These are phyloP conservation scores for Verticillium tricorpus DNA, from an alignment of 2,329 filamentous ascomycete species.

Conservation along the genomic window DNA sequence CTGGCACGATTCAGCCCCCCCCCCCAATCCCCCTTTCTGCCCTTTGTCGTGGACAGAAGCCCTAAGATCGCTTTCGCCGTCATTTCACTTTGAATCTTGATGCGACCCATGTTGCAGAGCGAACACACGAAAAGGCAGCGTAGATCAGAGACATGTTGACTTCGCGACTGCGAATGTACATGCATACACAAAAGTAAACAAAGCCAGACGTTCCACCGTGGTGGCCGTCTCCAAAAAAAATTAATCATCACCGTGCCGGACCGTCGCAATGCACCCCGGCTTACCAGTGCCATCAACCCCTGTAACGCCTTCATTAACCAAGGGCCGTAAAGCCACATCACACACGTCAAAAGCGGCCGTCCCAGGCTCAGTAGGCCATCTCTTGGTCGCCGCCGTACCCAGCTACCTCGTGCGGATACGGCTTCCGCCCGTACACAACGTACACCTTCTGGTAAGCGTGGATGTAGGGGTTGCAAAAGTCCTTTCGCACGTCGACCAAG, in stretches of 20 bases:
- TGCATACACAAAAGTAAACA: not conserved
- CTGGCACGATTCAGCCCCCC: no score
- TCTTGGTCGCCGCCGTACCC: not conserved
- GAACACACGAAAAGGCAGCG: no score
- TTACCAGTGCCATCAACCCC: not conserved
- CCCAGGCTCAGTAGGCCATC: not conserved
- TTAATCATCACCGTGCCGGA: not conserved
- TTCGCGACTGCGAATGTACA: no score
- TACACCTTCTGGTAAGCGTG: conserved; percentile 46
- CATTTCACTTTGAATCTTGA: no score
- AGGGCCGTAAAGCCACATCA: not conserved
- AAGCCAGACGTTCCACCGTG: not conserved
- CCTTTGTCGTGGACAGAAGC: no score
- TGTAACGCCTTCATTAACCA: not conserved
- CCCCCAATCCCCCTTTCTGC: no score
- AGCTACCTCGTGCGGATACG: conserved; percentile 27
- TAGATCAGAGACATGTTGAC: no score
- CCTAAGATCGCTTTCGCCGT: no score
- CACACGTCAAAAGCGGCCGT: not conserved
- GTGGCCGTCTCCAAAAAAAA: not conserved
- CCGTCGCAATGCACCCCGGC: not conserved
- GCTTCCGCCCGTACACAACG: conserved; percentile 48
- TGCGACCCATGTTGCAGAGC: no score
- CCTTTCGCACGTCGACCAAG: conserved; percentile 43
- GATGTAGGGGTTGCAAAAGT: conserved; percentile 38